Conservation (phyloP, 352 stramenopile genomes). For the Phytophthora cactorum region DNA sequence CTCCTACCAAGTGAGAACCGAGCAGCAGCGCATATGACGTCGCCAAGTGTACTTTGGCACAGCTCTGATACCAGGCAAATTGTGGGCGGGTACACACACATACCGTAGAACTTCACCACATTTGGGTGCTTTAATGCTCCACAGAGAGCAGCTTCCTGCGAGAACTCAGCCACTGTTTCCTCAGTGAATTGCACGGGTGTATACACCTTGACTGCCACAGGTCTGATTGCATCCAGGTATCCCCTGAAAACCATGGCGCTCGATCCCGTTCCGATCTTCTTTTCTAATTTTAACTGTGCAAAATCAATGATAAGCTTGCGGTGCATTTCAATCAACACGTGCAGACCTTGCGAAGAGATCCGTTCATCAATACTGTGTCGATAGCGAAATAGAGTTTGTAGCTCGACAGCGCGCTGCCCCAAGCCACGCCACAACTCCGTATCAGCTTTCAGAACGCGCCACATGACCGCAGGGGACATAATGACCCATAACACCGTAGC, state of each 20-base stretch:
- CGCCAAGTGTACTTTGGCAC: conserved; percentile 66
- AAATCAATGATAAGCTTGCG: conserved; percentile 83
- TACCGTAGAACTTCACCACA: conserved; percentile 54
- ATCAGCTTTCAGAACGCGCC: conserved; percentile 50
- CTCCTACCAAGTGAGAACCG: conserved; percentile 11
- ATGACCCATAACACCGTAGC: conserved; percentile 33
- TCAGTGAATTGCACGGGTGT: conserved; percentile 58
- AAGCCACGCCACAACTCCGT: conserved; percentile 61
- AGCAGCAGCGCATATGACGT: conserved; percentile 33
- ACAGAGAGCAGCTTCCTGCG: conserved; percentile 58
- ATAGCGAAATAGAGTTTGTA: conserved; percentile 36
- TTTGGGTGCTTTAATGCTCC: conserved; percentile 65
- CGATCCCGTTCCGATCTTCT: conserved; percentile 53
- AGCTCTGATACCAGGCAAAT: conserved; percentile 81
- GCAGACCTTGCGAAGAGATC: conserved; percentile 52
- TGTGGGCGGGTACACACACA: conserved; percentile 76
- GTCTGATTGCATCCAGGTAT: conserved; percentile 32
- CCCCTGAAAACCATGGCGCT: conserved; percentile 61
- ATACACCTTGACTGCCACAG: conserved; percentile 73
- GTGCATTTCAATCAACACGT: conserved; percentile 77
- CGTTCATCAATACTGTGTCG: conserved; percentile 37
- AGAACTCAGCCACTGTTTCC: conserved; percentile 61
- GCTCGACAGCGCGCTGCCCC: conserved; percentile 29
- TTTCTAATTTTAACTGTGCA: conserved; percentile 61
- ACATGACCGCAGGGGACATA: conserved; percentile 34